phyloP scores from a whole-genome alignment of 176 grass and related monocot genomes.

The Chrysopogon serrulatus region DNA sequence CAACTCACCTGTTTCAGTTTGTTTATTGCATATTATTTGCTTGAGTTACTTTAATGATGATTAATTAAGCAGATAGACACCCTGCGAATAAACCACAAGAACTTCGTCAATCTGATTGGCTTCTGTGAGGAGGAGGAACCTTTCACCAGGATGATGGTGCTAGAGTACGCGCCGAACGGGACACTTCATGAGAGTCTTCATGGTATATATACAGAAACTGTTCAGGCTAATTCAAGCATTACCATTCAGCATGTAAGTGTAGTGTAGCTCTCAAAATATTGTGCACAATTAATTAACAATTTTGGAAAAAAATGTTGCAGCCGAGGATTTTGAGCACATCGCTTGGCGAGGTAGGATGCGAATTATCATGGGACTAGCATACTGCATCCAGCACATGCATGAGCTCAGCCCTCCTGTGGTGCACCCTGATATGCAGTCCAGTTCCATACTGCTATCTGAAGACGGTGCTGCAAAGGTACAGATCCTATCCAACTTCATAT shows the following conservation, averaged over 20 bases:
- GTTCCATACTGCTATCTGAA: constrained; percentile 58
- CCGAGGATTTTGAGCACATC: constrained; percentile 61
- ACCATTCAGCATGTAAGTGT: neutral
- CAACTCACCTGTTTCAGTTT: neutral
- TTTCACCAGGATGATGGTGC: constrained; percentile 84
- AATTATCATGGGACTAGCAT: constrained; percentile 67
- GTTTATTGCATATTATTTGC: neutral
- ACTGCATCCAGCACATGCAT: constrained; percentile 82
- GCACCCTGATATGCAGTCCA: constrained; percentile 63
- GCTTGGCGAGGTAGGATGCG: constrained; percentile 71
- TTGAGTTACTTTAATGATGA: neutral
- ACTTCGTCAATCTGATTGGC: constrained; percentile 74
- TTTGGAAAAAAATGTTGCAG: constrained; percentile 19
- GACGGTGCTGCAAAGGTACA: constrained; percentile 74
- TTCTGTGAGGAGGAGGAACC: constrained; percentile 84
- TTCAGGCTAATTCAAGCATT: neutral
- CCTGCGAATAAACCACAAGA: constrained; percentile 78
- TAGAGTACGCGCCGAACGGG: constrained; percentile 69
- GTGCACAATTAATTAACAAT: neutral
- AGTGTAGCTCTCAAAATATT: neutral
- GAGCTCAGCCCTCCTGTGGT: constrained; percentile 53
- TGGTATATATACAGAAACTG: constrained; percentile 23
- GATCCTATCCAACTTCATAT: neutral
- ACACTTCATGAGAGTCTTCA: constrained; percentile 75
- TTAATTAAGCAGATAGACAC: constrained; percentile 49